These are phyloP conservation scores for Verticillium dahliae DNA, from an alignment of 2,329 filamentous ascomycete genomes.

Conservation along the genomic window DNA sequence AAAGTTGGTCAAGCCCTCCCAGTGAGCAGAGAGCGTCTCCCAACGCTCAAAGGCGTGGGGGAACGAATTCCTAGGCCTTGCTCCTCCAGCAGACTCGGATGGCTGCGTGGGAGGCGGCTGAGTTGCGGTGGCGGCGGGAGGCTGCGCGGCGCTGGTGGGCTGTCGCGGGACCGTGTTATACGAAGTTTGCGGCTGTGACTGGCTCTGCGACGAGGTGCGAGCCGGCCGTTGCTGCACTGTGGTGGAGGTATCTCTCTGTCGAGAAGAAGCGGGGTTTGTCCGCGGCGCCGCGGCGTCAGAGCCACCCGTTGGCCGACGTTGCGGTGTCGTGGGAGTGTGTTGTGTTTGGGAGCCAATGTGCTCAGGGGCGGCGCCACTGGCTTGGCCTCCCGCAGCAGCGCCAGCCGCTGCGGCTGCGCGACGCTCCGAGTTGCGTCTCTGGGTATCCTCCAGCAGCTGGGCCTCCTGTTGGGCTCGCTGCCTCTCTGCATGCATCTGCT, in stretches of 20 bases:
- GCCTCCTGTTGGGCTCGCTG: conserved; percentile 53
- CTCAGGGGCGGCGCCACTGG: conserved; percentile 7
- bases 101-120: conserved; percentile 24
- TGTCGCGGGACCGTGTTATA: conserved; percentile 8
- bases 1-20: conserved; percentile 95
- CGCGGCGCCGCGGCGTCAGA: conserved; percentile 13
- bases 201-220: conserved; percentile 17
- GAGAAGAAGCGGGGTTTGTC: conserved; percentile 7
- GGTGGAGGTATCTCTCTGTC: conserved; percentile 15
- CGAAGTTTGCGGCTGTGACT: conserved; percentile 10
- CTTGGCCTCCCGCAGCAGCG: conserved; percentile 27
- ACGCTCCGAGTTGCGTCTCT: conserved; percentile 53
- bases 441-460: conserved; percentile 46
- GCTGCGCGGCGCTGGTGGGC: conserved; percentile 4
- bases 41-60: conserved; percentile 96
- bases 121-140: conserved; percentile 6
- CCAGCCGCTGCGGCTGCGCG: conserved; percentile 48
- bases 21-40: conserved; percentile 94
- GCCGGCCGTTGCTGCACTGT: conserved; percentile 18
- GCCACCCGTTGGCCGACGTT: conserved; percentile 10
- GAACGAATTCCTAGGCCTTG: conserved; percentile 62
- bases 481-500: conserved; percentile 50
- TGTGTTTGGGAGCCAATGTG: conserved; percentile 4
- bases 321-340: conserved; percentile 8
- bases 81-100: conserved; percentile 19